Percentiles rank a stretch among this genome's conserved stretches.
These are phyloP conservation scores for Rhizodiscina lignyota DNA, from an alignment of 495 filamentous ascomycete genomes.

Conservation along the genomic window DNA sequence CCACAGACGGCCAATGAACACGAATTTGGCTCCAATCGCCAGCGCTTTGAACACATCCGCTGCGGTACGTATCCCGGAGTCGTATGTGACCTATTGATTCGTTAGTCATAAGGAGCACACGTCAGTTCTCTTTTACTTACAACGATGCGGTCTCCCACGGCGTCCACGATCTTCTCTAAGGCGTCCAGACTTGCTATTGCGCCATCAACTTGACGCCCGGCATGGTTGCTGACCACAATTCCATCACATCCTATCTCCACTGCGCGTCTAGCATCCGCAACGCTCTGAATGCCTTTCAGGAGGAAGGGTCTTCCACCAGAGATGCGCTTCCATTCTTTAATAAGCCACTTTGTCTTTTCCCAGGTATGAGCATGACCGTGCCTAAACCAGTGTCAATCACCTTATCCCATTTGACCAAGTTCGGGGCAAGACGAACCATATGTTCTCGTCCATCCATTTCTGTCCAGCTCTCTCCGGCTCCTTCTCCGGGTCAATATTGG, in stretches of 20 bases:
- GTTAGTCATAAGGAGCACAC: too few relatives aligned
- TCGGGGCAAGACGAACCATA: not conserved
- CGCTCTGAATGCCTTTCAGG: slow-evolving; percentile 40
- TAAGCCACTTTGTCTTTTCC: too few relatives aligned
- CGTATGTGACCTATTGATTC: too few relatives aligned
- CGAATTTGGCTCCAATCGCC: slow-evolving; percentile 17
- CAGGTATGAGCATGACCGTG: too few relatives aligned
- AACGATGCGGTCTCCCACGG: slow-evolving; percentile 12
- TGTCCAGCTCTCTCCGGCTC: not conserved
- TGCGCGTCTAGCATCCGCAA: slow-evolving; percentile 34
- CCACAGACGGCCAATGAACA: slow-evolving; percentile 15
- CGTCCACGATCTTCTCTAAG: slow-evolving; percentile 18
- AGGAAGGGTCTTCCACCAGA: slow-evolving; percentile 38
- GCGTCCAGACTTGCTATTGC: slow-evolving; percentile 16
- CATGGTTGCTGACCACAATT: slow-evolving; percentile 43
- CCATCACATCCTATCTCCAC: slow-evolving; percentile 37
- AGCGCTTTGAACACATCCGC: slow-evolving; percentile 20
- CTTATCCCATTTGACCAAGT: not conserved
- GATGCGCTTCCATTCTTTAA: too few relatives aligned
- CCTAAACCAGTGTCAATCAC: not conserved
- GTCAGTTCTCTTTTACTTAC: too few relatives aligned
- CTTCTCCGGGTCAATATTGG: not conserved
- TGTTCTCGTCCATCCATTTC: not conserved
- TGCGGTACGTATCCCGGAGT: slow-evolving; percentile 15
- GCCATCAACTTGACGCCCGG: slow-evolving; percentile 28